phyloP scores from a whole-genome alignment of 2,329 filamentous ascomycete genomes.

The Microdochium nivale region DNA sequence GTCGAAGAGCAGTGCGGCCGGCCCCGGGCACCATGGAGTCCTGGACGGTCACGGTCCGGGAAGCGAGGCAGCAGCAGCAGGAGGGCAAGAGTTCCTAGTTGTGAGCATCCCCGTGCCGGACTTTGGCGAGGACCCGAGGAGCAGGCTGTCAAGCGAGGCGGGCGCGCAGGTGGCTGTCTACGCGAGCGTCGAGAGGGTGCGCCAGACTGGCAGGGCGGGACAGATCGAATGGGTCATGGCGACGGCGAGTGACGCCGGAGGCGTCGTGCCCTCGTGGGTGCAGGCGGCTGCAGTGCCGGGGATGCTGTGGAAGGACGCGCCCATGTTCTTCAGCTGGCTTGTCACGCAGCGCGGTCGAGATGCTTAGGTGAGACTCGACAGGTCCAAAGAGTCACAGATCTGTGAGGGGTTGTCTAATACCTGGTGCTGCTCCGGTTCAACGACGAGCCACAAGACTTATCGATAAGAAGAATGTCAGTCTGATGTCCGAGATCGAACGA shows the following conservation, averaged over 20 bases:
- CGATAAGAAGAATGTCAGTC: neutral
- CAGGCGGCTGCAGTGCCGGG: slow-evolving; percentile 57
- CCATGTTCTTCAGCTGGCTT: slow-evolving; percentile 58
- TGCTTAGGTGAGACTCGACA: neutral
- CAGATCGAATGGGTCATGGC: slow-evolving; percentile 70
- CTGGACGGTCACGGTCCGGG: too few relatives aligned
- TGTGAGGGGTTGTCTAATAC: too few relatives aligned
- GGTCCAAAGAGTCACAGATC: neutral
- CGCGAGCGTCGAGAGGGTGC: slow-evolving; percentile 55
- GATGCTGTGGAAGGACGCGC: slow-evolving; percentile 62
- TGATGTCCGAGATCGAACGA: too few relatives aligned
- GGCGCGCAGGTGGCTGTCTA: slow-evolving; percentile 51
- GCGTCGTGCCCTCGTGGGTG: slow-evolving; percentile 54
- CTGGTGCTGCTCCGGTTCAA: too few relatives aligned
- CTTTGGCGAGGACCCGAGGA: slow-evolving; percentile 23
- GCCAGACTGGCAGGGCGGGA: slow-evolving; percentile 28
- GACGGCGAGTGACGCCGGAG: slow-evolving; percentile 63
- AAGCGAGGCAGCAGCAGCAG: too few relatives aligned
- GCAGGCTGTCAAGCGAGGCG: slow-evolving; percentile 28
- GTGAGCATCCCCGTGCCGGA: slow-evolving; percentile 46
- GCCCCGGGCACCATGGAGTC: too few relatives aligned
- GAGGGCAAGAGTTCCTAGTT: slow-evolving; percentile 41
- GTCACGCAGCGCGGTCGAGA: slow-evolving; percentile 28
- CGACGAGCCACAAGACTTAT: neutral
- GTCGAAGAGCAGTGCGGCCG: too few relatives aligned